Conservation (phyloP, 208 protist genomes). For the Trypanosoma lewisi region DNA sequence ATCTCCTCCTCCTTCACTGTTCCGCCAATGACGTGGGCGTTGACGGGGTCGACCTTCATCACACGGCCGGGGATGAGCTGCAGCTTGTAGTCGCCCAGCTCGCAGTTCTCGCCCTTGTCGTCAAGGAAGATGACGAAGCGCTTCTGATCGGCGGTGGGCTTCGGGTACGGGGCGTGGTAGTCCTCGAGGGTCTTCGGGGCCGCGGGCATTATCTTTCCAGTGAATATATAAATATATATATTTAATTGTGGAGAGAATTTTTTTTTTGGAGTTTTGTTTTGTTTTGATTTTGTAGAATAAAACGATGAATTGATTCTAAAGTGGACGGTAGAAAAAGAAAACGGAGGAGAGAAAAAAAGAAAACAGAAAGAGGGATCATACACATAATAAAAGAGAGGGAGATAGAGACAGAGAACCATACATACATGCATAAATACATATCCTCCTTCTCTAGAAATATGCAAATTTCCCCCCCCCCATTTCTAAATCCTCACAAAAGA, state of each 20-base stretch:
- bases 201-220: neutral
- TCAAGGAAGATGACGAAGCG: constrained; percentile 75
- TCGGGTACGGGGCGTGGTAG: constrained; percentile 65
- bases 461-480: neutral
- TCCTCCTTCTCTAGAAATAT: neutral
- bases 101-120: constrained; percentile 32
- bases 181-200: constrained; percentile 36
- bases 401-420: neutral
- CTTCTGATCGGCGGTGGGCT: constrained; percentile 47
- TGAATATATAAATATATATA: constrained; percentile 9
- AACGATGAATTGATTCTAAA: neutral
- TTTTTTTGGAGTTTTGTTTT: neutral
- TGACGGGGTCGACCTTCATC: constrained; percentile 41
- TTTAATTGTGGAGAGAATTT: neutral
- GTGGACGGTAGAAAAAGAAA: neutral
- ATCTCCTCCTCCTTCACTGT: constrained; percentile 51
- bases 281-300: constrained; percentile 2
- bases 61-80: constrained; percentile 63
- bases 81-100: constrained; percentile 44
- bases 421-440: neutral
- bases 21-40: constrained; percentile 41
- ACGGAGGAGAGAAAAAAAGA: neutral
- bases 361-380: constrained; percentile 9
- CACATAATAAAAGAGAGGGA: neutral
- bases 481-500: too few relatives aligned